Evolutionary conservation across 1,284 basidiomycete species (phyloP).

Genomic region (Heterobasidion parviporum): DNA sequence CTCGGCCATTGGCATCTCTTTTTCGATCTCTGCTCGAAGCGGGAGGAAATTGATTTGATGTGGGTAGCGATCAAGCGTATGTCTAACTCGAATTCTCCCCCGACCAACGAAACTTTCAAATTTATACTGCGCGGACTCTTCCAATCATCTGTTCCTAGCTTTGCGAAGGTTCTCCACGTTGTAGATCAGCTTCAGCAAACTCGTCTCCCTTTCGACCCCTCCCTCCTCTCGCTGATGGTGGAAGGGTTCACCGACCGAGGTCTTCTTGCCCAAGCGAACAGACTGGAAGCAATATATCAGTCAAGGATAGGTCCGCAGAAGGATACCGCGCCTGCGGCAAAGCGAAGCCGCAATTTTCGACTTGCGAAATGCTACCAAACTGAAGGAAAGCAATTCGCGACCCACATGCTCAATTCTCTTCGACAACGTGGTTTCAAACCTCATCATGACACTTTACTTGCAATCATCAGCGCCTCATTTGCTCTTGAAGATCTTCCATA

Average conservation of each 20-base stretch:
- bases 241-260: slow-evolving; percentile 33
- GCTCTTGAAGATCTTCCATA: slow-evolving; percentile 31
- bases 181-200: slow-evolving; percentile 37
- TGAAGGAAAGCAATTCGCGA: slow-evolving; percentile 4
- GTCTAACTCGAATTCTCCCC: slow-evolving; percentile 33
- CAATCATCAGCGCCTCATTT: slow-evolving; percentile 27
- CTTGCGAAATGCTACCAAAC: slow-evolving; percentile 3
- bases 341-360: slow-evolving; percentile 3
- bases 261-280: slow-evolving; percentile 23
- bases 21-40: slow-evolving; percentile 32
- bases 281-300: slow-evolving; percentile 29
- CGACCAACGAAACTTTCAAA: slow-evolving; percentile 37
- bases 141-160: slow-evolving; percentile 9
- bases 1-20: slow-evolving; percentile 47
- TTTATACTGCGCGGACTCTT: slow-evolving; percentile 37
- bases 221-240: slow-evolving; percentile 32
- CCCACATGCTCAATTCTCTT: slow-evolving; percentile 13
- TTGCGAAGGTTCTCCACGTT: slow-evolving; percentile 15
- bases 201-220: slow-evolving; percentile 33
- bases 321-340: background rate
- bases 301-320: slow-evolving; percentile 16
- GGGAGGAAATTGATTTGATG: slow-evolving; percentile 28
- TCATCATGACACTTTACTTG: slow-evolving; percentile 25
- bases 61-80: slow-evolving; percentile 35
- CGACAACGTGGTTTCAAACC: slow-evolving; percentile 24